Evolutionary conservation across 495 filamentous ascomycete genomes (phyloP), one percentile per base, ranked within the genome.

Genomic region (Penicillium desertorum): DNA sequence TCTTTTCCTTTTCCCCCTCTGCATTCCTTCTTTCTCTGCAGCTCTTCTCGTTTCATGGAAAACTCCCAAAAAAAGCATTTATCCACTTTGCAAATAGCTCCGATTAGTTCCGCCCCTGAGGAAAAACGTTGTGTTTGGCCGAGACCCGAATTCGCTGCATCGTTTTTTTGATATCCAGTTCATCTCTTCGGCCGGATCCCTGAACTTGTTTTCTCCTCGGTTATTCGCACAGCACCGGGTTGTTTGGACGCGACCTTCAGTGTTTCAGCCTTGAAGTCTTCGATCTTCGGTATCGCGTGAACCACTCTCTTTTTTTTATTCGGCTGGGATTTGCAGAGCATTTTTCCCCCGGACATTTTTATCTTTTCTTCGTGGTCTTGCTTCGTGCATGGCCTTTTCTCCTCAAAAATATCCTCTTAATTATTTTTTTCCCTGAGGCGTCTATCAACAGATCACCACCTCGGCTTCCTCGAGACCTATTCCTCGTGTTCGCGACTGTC

Each of bases 291-390:
- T 59, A 45, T 64, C 62, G 59, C 68, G 57, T 70, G 63, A 39
- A 63, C 22, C 16, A 53, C n/a, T 43, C 61, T 57, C 30, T 63
- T 32, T 54, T 63, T 32, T 54, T 53, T 63, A 57, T 62, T 66
- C 60, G 45, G 43, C 59, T 68, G 66, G 74, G 71, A 66, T 61
- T 70, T 79, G 76, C 75, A 77, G 76, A 72, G 76, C 76, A 79
- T 71, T 25, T 22, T 63, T 69, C 73, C 71, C 61, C 50, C 56
- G 43, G 34, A 20, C 14, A 17, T 59, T 62, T 6, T 62, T 58
- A 63, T 61, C 57, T 55, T 60, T 57, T 56, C 56, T 60, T 54
- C 52, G 45, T n/a, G 55, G 59, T 61, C 36, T 47, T 45, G 42
- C 45, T 51, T 57, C 39, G 51, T 58, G 59, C 37, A n/a, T 43